A percentile compares a stretch with the other conserved stretches of the same genome.
Evolutionary conservation across 1,284 basidiomycete genomes (phyloP).

Genomic region (Ceratobasidium sp.): DNA sequence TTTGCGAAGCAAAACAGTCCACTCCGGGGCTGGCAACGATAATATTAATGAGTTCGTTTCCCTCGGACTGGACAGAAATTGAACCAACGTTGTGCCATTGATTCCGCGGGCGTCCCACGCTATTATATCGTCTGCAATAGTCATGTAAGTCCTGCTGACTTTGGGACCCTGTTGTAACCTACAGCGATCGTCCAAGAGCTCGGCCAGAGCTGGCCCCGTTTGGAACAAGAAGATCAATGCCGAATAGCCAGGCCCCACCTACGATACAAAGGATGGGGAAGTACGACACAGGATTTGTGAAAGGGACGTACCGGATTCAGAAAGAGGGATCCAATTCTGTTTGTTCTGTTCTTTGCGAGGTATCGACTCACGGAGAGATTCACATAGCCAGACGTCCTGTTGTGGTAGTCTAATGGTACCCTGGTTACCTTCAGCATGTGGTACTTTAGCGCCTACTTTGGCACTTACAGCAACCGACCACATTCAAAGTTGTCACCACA

Average conservation of each 20-base stretch:
- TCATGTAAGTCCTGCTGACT: not conserved
- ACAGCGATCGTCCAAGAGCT: conserved; percentile 44
- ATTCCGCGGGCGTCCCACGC: conserved; percentile 47
- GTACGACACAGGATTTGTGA: not conserved
- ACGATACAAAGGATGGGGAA: not conserved
- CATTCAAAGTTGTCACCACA: conserved; percentile 35
- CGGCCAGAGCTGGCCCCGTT: conserved; percentile 44
- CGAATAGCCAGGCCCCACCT: conserved; percentile 36
- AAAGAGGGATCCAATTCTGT: conserved; percentile 37
- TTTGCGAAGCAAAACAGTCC: conserved; percentile 45
- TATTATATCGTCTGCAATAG: conserved; percentile 42
- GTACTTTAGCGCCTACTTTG: too few species aligned
- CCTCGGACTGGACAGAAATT: too few species aligned
- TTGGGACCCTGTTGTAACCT: conserved; percentile 40
- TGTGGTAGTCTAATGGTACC: conserved; percentile 39
- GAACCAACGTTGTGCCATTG: conserved; percentile 44
- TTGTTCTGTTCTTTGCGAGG: conserved; percentile 36
- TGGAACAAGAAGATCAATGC: conserved; percentile 45
- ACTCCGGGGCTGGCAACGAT: conserved; percentile 44
- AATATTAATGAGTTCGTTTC: too few species aligned
- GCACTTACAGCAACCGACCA: conserved; percentile 30
- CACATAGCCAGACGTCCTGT: conserved; percentile 12
- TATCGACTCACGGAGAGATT: conserved; percentile 37
- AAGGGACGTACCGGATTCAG: conserved; percentile 38
- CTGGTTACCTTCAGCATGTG: not conserved